Base-by-base conservation (phyloP, 345 rosid species). In the Raphanus raphanistrum region DNA sequence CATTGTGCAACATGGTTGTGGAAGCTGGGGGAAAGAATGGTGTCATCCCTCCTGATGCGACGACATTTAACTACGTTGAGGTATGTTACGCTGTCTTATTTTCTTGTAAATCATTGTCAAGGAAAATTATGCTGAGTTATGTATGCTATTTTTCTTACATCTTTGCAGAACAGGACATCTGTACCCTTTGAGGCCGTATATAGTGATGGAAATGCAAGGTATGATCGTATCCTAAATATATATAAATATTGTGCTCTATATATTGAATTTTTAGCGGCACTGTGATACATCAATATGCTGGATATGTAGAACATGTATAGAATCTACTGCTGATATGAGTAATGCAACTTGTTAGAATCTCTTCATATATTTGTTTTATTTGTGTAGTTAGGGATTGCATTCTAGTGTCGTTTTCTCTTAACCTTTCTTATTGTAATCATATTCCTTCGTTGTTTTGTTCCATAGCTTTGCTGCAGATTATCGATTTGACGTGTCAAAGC, bases 21-120 rank as follows among this genome's bases (percentile, higher is more conserved):
- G 99, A 95, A 88, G 99, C 98, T 76, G 97, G 99, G 75, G 99
- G 96, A 41, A 95, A 92, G 87, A 95, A 95, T 72, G 99, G 99
- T 61, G 90, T 95, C 60, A 85, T 95, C 68, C 97, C 98, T 11
- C 94, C 98, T 76, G 99, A 95, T 82, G 80, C 84, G 80, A 95
- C 93, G 5, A 95, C 99, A 68, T 89, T 87, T 71, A 85, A 91
- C 83, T 95, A 95, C 76, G 90, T 95, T 68, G 92, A 92, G 97
- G 99, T 92, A 52, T 76, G 80, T 55, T 3, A 48, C 29, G 17
- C 48, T 21, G 3, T 27, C 26, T 54, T 54, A 4, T 70, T 65
- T 29, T 17, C 66, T 48, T 38, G 32, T 68, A 17, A 62, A 78
- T 36, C 41, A 29, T 27, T 43, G 31, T 38, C 10, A 54, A 16